phyloP scores from a whole-genome alignment of 106 monocot species.

The Hemerocallis citrina region DNA sequence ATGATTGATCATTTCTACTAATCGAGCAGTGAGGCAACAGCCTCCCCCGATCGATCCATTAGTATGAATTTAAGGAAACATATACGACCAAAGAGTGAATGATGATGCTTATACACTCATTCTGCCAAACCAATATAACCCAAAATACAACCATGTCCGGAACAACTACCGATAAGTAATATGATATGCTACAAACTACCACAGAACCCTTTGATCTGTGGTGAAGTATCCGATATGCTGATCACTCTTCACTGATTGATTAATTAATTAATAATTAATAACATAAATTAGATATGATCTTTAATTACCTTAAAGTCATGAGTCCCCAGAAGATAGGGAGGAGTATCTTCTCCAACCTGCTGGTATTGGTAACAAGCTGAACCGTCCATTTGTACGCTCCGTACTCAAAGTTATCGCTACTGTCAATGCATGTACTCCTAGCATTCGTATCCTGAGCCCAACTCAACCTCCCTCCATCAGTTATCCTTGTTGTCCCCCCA shows the following conservation, averaged over 20 bases:
- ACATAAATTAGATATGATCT: background rate
- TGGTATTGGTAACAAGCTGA: constrained; percentile 53
- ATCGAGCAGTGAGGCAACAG: too few species aligned
- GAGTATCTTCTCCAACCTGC: constrained; percentile 67
- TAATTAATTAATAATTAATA: background rate
- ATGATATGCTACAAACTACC: too few species aligned
- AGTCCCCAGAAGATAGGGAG: constrained; percentile 88
- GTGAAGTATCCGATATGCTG: too few species aligned
- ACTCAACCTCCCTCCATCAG: constrained; percentile 14
- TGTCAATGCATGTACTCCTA: constrained; percentile 33
- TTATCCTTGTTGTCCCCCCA: constrained; percentile 18
- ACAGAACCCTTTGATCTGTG: too few species aligned
- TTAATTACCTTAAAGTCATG: constrained; percentile 65
- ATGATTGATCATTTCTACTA: background rate
- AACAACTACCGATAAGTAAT: too few species aligned
- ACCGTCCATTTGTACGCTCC: constrained; percentile 85
- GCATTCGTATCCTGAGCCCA: constrained; percentile 40
- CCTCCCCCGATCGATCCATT: too few species aligned
- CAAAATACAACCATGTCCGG: too few species aligned
- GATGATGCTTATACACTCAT: too few species aligned
- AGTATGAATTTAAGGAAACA: too few species aligned
- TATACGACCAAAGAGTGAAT: too few species aligned
- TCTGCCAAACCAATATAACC: too few species aligned
- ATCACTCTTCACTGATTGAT: too few species aligned
- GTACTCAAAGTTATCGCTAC: constrained; percentile 47